phyloP scores from a whole-genome alignment of 2,329 filamentous ascomycete species.

The Ophidiomyces ophidiicola region DNA sequence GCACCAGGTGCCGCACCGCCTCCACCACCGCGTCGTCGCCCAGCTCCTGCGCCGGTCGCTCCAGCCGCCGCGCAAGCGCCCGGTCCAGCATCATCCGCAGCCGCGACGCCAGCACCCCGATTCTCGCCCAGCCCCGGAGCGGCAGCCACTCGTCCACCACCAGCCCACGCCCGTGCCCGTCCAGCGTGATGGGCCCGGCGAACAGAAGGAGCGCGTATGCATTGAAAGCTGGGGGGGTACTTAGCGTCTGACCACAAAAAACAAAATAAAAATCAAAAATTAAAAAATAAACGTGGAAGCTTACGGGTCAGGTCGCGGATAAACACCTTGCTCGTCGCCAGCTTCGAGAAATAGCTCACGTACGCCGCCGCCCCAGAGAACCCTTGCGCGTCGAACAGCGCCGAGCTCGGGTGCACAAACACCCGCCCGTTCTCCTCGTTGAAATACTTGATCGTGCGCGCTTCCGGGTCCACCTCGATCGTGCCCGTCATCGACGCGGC shows the following conservation, averaged over 20 bases:
- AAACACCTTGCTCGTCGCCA: slow-evolving; percentile 85
- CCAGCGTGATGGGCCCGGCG: slow-evolving; percentile 69
- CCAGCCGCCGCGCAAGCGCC: slow-evolving; percentile 67
- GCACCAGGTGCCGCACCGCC: slow-evolving; percentile 67
- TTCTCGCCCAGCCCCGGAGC: slow-evolving; percentile 82
- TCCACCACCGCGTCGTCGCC: slow-evolving; percentile 48
- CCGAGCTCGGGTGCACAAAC: slow-evolving; percentile 84
- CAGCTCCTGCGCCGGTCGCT: slow-evolving; percentile 54
- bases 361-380: slow-evolving; percentile 67
- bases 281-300: slow-evolving; percentile 28
- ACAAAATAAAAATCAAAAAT: neutral
- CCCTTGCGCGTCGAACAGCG: slow-evolving; percentile 67
- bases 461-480: slow-evolving; percentile 86
- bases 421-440: slow-evolving; percentile 74
- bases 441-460: slow-evolving; percentile 83
- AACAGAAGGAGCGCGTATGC: slow-evolving; percentile 81
- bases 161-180: slow-evolving; percentile 74
- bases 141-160: slow-evolving; percentile 84
- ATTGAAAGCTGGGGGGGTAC: slow-evolving; percentile 51
- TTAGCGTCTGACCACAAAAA: too few species aligned
- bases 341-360: slow-evolving; percentile 82
- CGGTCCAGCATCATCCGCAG: slow-evolving; percentile 78
- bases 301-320: slow-evolving; percentile 78
- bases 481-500: slow-evolving; percentile 75
- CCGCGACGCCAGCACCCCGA: slow-evolving; percentile 76